Conservation (phyloP, 2,329 filamentous ascomycete species). For the Verticillium nubilum region DNA sequence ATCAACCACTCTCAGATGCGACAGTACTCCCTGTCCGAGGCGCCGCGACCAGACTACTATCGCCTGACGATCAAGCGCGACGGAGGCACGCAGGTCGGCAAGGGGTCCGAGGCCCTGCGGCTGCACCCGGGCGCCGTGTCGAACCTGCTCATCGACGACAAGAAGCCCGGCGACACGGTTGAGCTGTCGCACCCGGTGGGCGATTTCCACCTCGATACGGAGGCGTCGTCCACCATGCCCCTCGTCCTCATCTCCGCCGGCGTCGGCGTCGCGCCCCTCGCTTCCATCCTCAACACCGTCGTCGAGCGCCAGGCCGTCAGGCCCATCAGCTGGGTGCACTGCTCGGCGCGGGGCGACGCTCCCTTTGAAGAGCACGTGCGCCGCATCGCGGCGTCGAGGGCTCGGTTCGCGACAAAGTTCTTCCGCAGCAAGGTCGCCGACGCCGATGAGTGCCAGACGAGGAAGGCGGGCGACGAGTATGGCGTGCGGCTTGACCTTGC, state of each 20-base stretch:
- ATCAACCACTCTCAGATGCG: constrained; percentile 54
- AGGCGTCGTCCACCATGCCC: constrained; percentile 32
- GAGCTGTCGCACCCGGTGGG: constrained; percentile 63
- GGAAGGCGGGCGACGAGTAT: constrained; percentile 33
- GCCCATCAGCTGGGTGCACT: constrained; percentile 55
- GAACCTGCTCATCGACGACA: constrained; percentile 60
- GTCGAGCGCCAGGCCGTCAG: constrained; percentile 37
- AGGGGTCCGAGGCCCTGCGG: constrained; percentile 31
- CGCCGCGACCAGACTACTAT: constrained; percentile 56
- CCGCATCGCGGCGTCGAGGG: constrained; percentile 31
- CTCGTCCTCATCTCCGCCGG: constrained; percentile 59
- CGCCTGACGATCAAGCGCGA: constrained; percentile 69
- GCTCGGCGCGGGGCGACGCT: constrained; percentile 38
- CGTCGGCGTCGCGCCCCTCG: constrained; percentile 53
- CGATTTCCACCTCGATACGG: constrained; percentile 51
- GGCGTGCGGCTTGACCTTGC: constrained; percentile 39
- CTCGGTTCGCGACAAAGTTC: constrained; percentile 33
- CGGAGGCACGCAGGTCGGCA: constrained; percentile 27
- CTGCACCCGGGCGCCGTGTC: constrained; percentile 61
- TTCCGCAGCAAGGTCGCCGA: constrained; percentile 44
- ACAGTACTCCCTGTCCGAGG: constrained; percentile 69
- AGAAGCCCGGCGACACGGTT: constrained; percentile 55
- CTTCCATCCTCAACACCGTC: constrained; percentile 55
- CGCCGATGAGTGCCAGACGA: constrained; percentile 27
- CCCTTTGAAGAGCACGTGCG: constrained; percentile 51